phyloP scores from a whole-genome alignment of 306 rosid species.

The Vigna hirtella region DNA sequence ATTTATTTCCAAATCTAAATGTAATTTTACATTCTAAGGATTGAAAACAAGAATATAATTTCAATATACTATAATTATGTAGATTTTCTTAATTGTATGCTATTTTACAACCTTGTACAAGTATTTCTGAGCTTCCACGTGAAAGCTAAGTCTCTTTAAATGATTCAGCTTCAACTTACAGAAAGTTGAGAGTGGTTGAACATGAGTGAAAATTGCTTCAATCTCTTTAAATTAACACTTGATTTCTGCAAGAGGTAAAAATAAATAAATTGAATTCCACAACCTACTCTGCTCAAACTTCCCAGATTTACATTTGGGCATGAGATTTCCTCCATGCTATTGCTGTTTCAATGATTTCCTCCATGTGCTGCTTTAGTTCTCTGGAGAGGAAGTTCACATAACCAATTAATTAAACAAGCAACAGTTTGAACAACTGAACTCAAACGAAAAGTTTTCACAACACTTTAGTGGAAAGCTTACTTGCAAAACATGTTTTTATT shows the following conservation, averaged over 20 bases:
- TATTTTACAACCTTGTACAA: too few relatives aligned
- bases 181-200: background rate
- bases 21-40: too few relatives aligned
- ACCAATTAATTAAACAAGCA: background rate
- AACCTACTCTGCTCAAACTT: background rate
- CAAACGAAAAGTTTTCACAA: background rate
- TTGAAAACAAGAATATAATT: too few relatives aligned
- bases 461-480: constrained; percentile 41
- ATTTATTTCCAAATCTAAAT: too few relatives aligned
- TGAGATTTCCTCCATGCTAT: constrained; percentile 4
- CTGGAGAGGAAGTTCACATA: constrained; percentile 11
- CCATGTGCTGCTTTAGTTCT: background rate
- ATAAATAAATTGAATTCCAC: background rate
- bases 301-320: background rate
- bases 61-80: too few relatives aligned
- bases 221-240: constrained; percentile 4
- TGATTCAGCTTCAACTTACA: background rate
- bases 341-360: constrained; percentile 8
- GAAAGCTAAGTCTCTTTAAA: too few relatives aligned
- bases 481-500: constrained; percentile 35
- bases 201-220: background rate
- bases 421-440: constrained; percentile 1
- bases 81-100: too few relatives aligned
- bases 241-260: background rate
- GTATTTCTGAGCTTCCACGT: too few relatives aligned